Conservation (phyloP, 2,329 filamentous ascomycete genomes). For the Fusarium fracticaudum region DNA sequence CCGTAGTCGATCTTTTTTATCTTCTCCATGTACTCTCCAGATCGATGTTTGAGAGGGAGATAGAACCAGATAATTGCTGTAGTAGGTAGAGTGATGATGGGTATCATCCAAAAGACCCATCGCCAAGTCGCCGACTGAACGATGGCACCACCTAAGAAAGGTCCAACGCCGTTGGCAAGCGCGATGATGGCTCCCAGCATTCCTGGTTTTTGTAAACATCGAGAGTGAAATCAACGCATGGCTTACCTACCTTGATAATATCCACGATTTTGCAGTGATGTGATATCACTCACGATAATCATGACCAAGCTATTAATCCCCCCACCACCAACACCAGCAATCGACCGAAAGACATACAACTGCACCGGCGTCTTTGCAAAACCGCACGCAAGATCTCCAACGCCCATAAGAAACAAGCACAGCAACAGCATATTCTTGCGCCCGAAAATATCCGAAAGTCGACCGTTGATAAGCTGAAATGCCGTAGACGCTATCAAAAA, state of each 20-base stretch:
- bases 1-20: neutral
- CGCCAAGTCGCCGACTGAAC: neutral
- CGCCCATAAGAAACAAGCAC: neutral
- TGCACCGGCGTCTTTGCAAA: constrained; percentile 35
- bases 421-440: neutral
- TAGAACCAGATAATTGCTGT: neutral
- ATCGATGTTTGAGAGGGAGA: neutral
- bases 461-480: neutral
- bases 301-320: constrained; percentile 48
- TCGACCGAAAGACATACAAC: constrained; percentile 49
- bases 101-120: neutral
- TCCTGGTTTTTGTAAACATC: neutral
- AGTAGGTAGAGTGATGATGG: neutral
- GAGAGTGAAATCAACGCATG: neutral
- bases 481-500: neutral
- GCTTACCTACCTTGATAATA: neutral
- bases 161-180: neutral
- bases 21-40: neutral
- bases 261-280: constrained; percentile 25
- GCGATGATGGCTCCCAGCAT: neutral
- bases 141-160: neutral
- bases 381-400: neutral
- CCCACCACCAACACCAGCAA: constrained; percentile 50
- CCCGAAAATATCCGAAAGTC: neutral
- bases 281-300: constrained; percentile 52